Percentiles rank a stretch among this genome's conserved stretches.
Conservation (phyloP, 2,329 filamentous ascomycete genomes). For the Trichoderma aggressivum region DNA sequence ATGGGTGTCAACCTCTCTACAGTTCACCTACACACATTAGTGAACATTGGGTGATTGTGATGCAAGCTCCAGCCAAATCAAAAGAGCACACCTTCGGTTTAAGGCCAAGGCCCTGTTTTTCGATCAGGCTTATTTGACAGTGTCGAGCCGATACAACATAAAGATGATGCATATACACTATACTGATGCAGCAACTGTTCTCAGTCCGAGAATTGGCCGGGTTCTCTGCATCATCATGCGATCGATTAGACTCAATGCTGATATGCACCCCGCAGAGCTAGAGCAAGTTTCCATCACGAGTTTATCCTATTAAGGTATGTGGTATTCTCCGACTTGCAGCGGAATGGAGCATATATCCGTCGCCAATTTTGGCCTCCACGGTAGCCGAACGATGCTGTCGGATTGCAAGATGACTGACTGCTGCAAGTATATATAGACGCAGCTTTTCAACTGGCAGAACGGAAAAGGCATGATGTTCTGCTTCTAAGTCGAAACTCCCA, state of each 20-base stretch:
- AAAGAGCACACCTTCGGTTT: not conserved
- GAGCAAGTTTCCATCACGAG: not conserved
- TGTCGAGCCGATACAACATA: not conserved
- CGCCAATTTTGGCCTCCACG: not conserved
- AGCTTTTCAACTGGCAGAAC: not conserved
- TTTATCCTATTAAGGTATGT: slow-evolving; percentile 9
- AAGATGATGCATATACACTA: not conserved
- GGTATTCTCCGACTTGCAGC: not conserved
- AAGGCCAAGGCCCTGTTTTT: not conserved
- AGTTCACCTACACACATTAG: not conserved
- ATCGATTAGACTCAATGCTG: not conserved
- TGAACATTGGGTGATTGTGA: not conserved
- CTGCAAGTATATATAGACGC: not conserved
- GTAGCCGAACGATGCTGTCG: not conserved
- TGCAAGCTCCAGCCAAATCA: not conserved
- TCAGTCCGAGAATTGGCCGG: not conserved
- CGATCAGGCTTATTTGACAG: not conserved
- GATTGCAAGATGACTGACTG: not conserved
- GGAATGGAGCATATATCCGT: not conserved
- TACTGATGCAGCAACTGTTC: not conserved
- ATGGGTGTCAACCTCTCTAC: not conserved
- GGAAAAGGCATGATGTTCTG: not conserved
- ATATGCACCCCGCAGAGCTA: not conserved
- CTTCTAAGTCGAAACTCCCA: not conserved
- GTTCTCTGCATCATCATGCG: not conserved